phyloP scores from a whole-genome alignment of 257 asterid genomes.

The Thymus quinquecostatus region DNA sequence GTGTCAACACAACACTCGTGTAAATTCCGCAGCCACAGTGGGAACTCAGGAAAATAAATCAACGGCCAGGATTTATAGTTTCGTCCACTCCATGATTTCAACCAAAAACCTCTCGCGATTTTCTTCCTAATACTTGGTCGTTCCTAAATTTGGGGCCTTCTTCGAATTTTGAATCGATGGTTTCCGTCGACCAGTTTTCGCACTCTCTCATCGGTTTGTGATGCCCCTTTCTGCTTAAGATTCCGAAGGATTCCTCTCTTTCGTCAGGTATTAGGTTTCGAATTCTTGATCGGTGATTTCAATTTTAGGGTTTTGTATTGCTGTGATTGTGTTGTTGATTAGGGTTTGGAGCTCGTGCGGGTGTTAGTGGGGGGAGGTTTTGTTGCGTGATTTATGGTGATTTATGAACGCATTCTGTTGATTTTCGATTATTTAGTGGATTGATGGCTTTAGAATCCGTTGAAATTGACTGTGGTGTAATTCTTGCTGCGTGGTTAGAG shows the following conservation, averaged over 20 bases:
- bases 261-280: constrained; percentile 28
- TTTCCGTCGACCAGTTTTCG: neutral
- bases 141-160: constrained; percentile 3
- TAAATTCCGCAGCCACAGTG: neutral
- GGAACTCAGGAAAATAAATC: neutral
- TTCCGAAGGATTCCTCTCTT: constrained; percentile 9
- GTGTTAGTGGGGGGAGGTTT: neutral
- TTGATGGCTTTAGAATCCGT: neutral
- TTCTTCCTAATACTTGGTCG: neutral
- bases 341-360: constrained; percentile 18
- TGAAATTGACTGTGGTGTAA: neutral
- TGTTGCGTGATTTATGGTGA: neutral
- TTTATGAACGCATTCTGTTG: neutral
- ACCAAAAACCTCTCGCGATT: neutral
- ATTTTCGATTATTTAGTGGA: neutral
- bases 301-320: constrained; percentile 4
- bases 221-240: constrained; percentile 8
- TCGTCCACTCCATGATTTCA: neutral
- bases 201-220: neutral
- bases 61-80: neutral
- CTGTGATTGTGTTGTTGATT: constrained; percentile 4
- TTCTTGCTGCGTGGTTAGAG: neutral
- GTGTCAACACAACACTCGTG: too few relatives aligned
- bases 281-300: neutral
- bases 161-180: neutral